Percentiles rank a stretch among this genome's conserved stretches.
Evolutionary conservation across 2,329 filamentous ascomycete genomes (phyloP).

Genomic region (Calonectria honghensis): DNA sequence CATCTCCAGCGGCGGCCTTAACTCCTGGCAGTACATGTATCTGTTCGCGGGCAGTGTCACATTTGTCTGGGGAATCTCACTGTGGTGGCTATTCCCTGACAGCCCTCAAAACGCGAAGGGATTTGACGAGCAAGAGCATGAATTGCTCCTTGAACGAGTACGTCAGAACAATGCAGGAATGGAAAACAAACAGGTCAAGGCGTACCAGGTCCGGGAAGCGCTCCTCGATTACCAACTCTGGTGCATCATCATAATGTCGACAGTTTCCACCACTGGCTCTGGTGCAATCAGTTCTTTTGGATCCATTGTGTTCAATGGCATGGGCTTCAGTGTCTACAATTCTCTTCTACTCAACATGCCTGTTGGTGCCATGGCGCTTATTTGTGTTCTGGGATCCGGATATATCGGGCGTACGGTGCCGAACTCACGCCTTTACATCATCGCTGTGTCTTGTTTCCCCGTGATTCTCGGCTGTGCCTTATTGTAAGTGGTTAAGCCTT

Average conservation of each 20-base stretch:
- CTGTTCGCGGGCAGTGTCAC: slow-evolving; percentile 69
- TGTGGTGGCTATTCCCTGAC: slow-evolving; percentile 68
- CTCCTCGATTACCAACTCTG: slow-evolving; percentile 70
- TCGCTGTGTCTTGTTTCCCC: slow-evolving; percentile 52
- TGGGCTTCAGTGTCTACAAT: slow-evolving; percentile 59
- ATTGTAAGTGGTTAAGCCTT: slow-evolving; percentile 46
- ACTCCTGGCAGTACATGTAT: slow-evolving; percentile 72
- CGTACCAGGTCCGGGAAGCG: slow-evolving; percentile 68
- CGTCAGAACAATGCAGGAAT: slow-evolving; percentile 68
- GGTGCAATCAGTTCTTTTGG: slow-evolving; percentile 57
- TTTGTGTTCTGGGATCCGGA: slow-evolving; percentile 56
- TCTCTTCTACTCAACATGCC: slow-evolving; percentile 60
- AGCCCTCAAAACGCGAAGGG: slow-evolving; percentile 61
- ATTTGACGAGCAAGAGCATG: slow-evolving; percentile 51
- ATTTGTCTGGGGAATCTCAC: slow-evolving; percentile 66
- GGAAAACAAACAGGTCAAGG: slow-evolving; percentile 68
- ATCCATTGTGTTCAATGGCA: slow-evolving; percentile 59
- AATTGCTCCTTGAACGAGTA: slow-evolving; percentile 77
- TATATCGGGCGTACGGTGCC: slow-evolving; percentile 53
- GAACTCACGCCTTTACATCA: slow-evolving; percentile 53
- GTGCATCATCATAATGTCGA: slow-evolving; percentile 56
- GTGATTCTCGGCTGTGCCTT: slow-evolving; percentile 56
- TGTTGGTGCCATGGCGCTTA: slow-evolving; percentile 56
- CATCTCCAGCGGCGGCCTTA: slow-evolving; percentile 59
- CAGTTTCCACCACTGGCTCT: slow-evolving; percentile 56